Conservation (phyloP, 2,329 filamentous ascomycete species). For the Fusarium stilboides region DNA sequence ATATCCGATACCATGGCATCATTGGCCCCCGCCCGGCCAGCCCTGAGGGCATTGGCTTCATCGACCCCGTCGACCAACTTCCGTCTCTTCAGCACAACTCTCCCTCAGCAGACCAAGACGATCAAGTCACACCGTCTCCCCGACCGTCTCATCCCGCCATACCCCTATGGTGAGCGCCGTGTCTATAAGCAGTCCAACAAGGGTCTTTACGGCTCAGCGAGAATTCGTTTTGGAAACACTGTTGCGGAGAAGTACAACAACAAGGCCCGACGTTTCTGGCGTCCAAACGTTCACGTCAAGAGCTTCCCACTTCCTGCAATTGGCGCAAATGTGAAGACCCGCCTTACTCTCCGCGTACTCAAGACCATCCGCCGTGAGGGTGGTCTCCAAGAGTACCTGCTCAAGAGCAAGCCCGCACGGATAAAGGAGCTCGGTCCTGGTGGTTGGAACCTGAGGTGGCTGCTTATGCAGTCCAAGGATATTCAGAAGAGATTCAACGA, state of each 20-base stretch:
- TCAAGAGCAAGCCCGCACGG: constrained; percentile 82
- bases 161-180: constrained; percentile 79
- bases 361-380: constrained; percentile 86
- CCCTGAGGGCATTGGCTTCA: constrained; percentile 38
- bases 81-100: constrained; percentile 58
- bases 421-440: constrained; percentile 90
- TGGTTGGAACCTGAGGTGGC: constrained; percentile 92
- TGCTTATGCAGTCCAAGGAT: constrained; percentile 82
- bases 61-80: constrained; percentile 31
- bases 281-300: constrained; percentile 80
- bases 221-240: constrained; percentile 85
- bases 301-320: constrained; percentile 76
- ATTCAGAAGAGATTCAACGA: constrained; percentile 76
- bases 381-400: constrained; percentile 91
- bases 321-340: constrained; percentile 74
- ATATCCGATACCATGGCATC: constrained; percentile 40
- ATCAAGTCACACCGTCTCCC: constrained; percentile 63
- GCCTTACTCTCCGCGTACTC: constrained; percentile 78
- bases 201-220: constrained; percentile 78
- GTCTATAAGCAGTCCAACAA: constrained; percentile 86
- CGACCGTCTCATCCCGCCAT: constrained; percentile 70
- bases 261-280: constrained; percentile 81
- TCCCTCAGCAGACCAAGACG: constrained; percentile 57
- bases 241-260: constrained; percentile 78
- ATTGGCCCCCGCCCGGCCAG: constrained; percentile 43